Evolutionary conservation across 208 protist species (phyloP).

Genomic region (Strigomonas culicis): DNA sequence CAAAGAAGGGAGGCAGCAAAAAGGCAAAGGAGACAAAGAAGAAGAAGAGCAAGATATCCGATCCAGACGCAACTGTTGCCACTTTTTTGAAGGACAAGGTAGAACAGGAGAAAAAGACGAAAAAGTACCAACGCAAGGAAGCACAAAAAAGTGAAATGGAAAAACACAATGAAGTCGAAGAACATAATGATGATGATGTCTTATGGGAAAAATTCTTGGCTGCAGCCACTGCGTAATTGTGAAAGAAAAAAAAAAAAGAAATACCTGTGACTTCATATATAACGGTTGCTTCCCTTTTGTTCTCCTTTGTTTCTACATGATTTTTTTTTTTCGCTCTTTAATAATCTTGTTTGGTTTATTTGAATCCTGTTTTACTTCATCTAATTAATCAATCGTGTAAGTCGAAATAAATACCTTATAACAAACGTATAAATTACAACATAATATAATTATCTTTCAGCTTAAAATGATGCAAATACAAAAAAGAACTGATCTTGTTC

Average conservation of each 20-base stretch:
- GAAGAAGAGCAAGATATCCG: constrained; percentile 13
- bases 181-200: not conserved
- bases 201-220: not conserved
- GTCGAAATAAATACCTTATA: not conserved
- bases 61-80: constrained; percentile 44
- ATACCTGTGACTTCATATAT: constrained; percentile 14
- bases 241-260: constrained; percentile 13
- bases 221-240: no score
- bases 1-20: not conserved
- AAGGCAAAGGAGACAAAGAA: not conserved
- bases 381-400: constrained; percentile 10
- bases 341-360: constrained; percentile 6
- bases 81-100: constrained; percentile 47
- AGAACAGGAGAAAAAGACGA: constrained; percentile 41
- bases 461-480: not conserved
- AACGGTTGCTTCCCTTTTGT: no score
- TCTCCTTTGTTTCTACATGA: not conserved
- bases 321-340: not conserved
- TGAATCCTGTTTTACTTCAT: not conserved
- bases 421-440: not conserved
- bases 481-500: not conserved
- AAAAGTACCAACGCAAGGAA: constrained; percentile 26
- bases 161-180: not conserved
- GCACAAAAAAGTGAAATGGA: not conserved
- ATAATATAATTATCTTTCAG: no score